These are phyloP conservation scores for Dendrobium catenatum DNA, from an alignment of 106 monocot genomes.

Conservation along the genomic window DNA sequence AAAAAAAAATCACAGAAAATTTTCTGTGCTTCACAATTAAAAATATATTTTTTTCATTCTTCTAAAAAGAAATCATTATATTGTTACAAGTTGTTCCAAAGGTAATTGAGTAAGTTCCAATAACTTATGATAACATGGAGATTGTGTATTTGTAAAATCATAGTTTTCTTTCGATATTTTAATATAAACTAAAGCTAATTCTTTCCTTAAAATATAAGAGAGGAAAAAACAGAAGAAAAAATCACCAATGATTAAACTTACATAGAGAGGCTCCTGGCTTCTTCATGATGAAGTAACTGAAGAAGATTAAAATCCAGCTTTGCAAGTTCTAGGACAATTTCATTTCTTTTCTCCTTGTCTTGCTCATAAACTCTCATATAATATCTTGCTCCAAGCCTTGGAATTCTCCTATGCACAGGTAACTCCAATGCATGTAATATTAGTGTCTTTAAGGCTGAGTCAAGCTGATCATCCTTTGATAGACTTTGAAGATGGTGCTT, in stretches of 20 bases:
- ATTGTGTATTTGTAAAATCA: too few species aligned
- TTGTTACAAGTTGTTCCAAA: too few species aligned
- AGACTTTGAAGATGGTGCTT: background rate
- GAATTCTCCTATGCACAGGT: constrained; percentile 1
- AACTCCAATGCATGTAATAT: constrained; percentile 6
- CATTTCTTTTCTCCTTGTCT: background rate
- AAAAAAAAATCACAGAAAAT: too few species aligned
- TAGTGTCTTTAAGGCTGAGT: background rate
- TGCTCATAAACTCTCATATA: constrained; percentile 7
- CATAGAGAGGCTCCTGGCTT: constrained; percentile 7
- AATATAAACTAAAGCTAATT: background rate
- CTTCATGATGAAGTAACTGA: constrained; percentile 11
- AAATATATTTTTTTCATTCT: too few species aligned
- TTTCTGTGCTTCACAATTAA: too few species aligned
- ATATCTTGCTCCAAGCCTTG: constrained; percentile 6
- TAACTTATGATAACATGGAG: too few species aligned
- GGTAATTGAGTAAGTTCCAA: too few species aligned
- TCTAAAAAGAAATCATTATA: too few species aligned
- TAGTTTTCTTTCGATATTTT: background rate
- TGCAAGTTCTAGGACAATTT: constrained; percentile 10
- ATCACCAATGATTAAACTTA: background rate
- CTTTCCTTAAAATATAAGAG: background rate
- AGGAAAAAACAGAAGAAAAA: background rate
- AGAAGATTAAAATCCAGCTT: constrained; percentile 15
- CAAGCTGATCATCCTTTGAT: too few species aligned